phyloP scores from a whole-genome alignment of 2,329 filamentous ascomycete genomes.

The Fusarium drepaniforme region DNA sequence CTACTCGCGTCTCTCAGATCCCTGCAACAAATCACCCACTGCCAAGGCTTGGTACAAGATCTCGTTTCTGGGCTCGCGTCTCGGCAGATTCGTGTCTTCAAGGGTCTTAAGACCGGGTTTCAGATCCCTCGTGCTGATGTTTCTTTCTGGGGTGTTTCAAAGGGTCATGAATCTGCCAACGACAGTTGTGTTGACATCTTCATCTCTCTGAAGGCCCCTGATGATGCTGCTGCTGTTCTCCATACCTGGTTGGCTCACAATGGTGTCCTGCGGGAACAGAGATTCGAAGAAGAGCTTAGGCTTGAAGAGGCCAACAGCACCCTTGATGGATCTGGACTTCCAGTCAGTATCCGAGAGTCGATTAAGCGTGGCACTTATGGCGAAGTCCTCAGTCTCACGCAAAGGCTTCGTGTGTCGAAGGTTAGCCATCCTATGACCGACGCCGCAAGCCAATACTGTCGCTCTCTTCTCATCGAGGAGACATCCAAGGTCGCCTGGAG shows the following conservation, averaged over 20 bases:
- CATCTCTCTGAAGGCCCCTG: conserved; percentile 17
- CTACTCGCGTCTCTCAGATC: conserved; percentile 13
- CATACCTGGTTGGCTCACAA: conserved; percentile 26
- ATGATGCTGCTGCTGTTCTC: conserved; percentile 18
- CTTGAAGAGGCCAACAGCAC: conserved; percentile 13
- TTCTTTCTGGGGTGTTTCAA: conserved; percentile 24
- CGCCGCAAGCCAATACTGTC: conserved; percentile 14
- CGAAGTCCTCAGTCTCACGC: conserved; percentile 20
- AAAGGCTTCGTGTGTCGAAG: conserved; percentile 10
- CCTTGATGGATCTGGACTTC: conserved; percentile 3
- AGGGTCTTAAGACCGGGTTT: conserved; percentile 28
- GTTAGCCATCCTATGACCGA: conserved; percentile 4
- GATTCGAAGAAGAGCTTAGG: conserved; percentile 17
- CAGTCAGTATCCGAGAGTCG: conserved; percentile 18
- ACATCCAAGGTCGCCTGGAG: conserved; percentile 23
- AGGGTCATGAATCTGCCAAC: not conserved
- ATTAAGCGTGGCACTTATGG: conserved; percentile 25
- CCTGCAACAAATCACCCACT: not conserved
- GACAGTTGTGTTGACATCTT: conserved; percentile 18
- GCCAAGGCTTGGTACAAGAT: not conserved
- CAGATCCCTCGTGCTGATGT: conserved; percentile 18
- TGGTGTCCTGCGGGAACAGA: conserved; percentile 4
- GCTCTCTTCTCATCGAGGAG: conserved; percentile 18
- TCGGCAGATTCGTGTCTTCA: conserved; percentile 22
- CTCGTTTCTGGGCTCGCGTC: not conserved